Base-by-base conservation (phyloP, 495 filamentous ascomycete genomes). In the Gamarada debralockiae region DNA sequence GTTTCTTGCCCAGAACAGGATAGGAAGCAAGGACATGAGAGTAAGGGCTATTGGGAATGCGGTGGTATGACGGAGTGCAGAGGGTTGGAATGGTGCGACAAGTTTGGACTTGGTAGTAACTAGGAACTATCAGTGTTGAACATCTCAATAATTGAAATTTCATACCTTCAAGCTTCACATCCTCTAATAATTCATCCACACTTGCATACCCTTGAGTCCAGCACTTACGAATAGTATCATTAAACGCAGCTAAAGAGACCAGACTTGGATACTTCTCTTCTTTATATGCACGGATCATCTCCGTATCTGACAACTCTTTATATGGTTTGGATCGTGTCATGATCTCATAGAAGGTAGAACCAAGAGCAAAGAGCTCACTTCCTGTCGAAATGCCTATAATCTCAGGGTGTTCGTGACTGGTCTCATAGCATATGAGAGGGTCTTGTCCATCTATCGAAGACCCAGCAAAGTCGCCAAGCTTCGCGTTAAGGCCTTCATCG, bases 391-490 rank as follows among this genome's bases (percentile, higher is more conserved):
- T 37, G 18, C 29, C 48, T 31, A 3, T 17, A 5, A 53, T 53
- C 13, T 46, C 50, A 34, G 56, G 56, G 46, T 50, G 48, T 25
- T 48, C 22, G 41, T 59, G 44, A 48, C 52, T 59, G 14, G 63
- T 60, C 29, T 57, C 52, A 53, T 58, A 63, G 48, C 43, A 61
- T 23, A 49, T 46, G 21, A 59, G 58, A 25, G 50, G 48, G 24
- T 17, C 50, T 49, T 37, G 29, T 22, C 45, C 52, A 43, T 65
- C 44, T 9, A 67, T 58, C n/a, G 65, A 60, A 22, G 64, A 66
- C 9, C 65, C 65, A 31, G 50, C 65, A 58, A 68, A 68, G 50
- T 66, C 64, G 27, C 52, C 65, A 23, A 66, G 37, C 56, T 56
- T 65, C 21, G 48, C 48, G 13, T n/a, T n/a, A n/a, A n/a, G n/a